phyloP scores from a whole-genome alignment of 2,329 filamentous ascomycete genomes.

The Ceratocystiopsis sp. region DNA sequence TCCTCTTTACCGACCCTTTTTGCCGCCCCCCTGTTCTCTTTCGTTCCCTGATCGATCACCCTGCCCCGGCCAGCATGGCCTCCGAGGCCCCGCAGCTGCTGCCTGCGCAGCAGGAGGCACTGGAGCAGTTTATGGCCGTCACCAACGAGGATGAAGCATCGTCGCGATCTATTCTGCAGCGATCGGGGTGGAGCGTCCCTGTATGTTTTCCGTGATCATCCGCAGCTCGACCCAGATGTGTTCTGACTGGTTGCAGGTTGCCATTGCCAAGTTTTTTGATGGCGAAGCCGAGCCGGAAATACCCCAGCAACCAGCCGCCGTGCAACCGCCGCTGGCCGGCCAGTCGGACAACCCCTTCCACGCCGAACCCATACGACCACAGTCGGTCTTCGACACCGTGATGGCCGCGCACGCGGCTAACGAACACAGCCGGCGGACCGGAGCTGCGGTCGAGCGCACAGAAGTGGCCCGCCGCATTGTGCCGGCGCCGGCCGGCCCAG shows the following conservation, averaged over 20 bases:
- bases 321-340: not conserved
- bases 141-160: conserved; percentile 67
- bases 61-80: conserved; percentile 19
- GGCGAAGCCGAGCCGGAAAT: conserved; percentile 37
- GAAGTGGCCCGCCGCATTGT: conserved; percentile 73
- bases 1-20: too few relatives aligned
- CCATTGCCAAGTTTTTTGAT: conserved; percentile 94
- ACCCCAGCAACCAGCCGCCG: not conserved
- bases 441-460: conserved; percentile 18
- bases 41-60: too few relatives aligned
- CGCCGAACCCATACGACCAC: not conserved
- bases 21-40: too few relatives aligned
- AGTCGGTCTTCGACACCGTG: not conserved
- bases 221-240: not conserved
- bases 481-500: conserved; percentile 47
- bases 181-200: conserved; percentile 94
- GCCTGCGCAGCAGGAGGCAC: conserved; percentile 59
- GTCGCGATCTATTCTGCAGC: conserved; percentile 60
- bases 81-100: conserved; percentile 31
- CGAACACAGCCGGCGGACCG: not conserved
- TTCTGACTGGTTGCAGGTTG: conserved; percentile 45
- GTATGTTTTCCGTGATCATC: conserved; percentile 23
- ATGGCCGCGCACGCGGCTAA: not conserved
- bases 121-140: conserved; percentile 77
- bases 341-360: conserved; percentile 6